Percentiles rank a stretch among this genome's conserved stretches.
Conservation (phyloP, 1,284 basidiomycete genomes). For the Leccinum pallidistipes region DNA sequence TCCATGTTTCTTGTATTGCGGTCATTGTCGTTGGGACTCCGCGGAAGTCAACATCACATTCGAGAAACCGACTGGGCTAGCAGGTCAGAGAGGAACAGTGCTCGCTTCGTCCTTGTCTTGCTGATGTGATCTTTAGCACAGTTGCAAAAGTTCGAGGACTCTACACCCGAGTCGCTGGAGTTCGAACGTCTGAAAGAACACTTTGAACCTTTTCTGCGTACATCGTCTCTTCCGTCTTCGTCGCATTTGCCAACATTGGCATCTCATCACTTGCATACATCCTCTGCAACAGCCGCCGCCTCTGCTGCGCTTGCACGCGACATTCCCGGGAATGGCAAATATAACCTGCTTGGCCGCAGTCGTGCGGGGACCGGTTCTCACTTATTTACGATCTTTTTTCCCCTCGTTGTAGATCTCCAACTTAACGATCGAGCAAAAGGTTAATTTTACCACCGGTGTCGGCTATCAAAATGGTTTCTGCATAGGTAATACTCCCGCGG, state of each 20-base stretch:
- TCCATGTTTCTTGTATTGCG: slow-evolving; percentile 90
- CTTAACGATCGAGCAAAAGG: slow-evolving; percentile 44
- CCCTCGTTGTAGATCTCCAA: slow-evolving; percentile 28
- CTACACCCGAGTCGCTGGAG: slow-evolving; percentile 81
- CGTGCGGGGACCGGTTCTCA: slow-evolving; percentile 34
- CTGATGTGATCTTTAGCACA: slow-evolving; percentile 58
- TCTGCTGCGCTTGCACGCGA: slow-evolving; percentile 81
- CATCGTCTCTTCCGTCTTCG: slow-evolving; percentile 69
- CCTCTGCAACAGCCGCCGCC: slow-evolving; percentile 82
- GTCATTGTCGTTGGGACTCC: slow-evolving; percentile 94
- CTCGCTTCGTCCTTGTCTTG: neutral
- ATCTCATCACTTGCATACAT: slow-evolving; percentile 70
- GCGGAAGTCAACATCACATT: slow-evolving; percentile 88
- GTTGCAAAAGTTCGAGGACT: slow-evolving; percentile 84
- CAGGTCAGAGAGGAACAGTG: slow-evolving; percentile 54
- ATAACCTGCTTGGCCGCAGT: slow-evolving; percentile 61
- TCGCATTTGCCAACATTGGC: slow-evolving; percentile 44
- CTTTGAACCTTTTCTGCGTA: slow-evolving; percentile 86
- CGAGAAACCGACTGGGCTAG: slow-evolving; percentile 94
- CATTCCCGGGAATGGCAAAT: slow-evolving; percentile 74
- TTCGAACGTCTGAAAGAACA: slow-evolving; percentile 93
- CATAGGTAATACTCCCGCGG: slow-evolving; percentile 43
- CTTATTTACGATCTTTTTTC: neutral
- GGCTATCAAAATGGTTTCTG: slow-evolving; percentile 40
- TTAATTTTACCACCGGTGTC: slow-evolving; percentile 41